A percentile compares a stretch with the other conserved stretches of the same genome.
Evolutionary conservation across 1,139 yeast species (phyloP).

Genomic region (Eremothecium sinecaudum): DNA sequence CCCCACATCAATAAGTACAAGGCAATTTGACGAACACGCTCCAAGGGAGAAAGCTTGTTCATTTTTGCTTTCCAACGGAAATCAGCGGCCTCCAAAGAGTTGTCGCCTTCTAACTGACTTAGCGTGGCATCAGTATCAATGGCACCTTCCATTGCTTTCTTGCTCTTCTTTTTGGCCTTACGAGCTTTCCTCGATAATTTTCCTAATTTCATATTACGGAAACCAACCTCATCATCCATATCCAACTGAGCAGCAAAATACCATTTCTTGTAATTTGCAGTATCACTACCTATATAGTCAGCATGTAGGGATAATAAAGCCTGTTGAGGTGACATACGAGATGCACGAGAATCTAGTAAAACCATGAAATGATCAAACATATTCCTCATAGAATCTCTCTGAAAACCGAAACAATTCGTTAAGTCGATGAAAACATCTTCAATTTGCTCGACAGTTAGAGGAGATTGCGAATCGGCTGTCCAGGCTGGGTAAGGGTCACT

Average conservation of each 20-base stretch:
- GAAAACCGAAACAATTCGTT: constrained; percentile 90
- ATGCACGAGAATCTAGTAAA: constrained; percentile 85
- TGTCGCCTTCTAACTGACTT: constrained; percentile 81
- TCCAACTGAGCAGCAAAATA: constrained; percentile 89
- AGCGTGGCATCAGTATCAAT: constrained; percentile 39
- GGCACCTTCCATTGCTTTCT: constrained; percentile 42
- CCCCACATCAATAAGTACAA: constrained; percentile 93
- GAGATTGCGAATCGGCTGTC: constrained; percentile 86
- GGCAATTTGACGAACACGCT: constrained; percentile 84
- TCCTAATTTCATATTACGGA: constrained; percentile 72
- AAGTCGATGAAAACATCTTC: constrained; percentile 86
- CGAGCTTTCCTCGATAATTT: constrained; percentile 49
- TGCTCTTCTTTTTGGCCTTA: constrained; percentile 49
- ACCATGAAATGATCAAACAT: constrained; percentile 95
- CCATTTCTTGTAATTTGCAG: constrained; percentile 91
- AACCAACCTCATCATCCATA: constrained; percentile 72
- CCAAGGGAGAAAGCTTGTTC: constrained; percentile 60
- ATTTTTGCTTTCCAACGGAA: constrained; percentile 74
- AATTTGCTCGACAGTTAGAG: constrained; percentile 77
- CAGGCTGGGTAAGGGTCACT: constrained; percentile 92
- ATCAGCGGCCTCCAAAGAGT: constrained; percentile 71
- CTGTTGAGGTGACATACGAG: constrained; percentile 94
- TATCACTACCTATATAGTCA: constrained; percentile 92
- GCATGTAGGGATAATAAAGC: constrained; percentile 90
- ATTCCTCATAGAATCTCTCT: constrained; percentile 93